Evolutionary conservation across 345 rosid species (phyloP), one percentile per base, ranked within the genome.

Genomic region (Moricandia arvensis): DNA sequence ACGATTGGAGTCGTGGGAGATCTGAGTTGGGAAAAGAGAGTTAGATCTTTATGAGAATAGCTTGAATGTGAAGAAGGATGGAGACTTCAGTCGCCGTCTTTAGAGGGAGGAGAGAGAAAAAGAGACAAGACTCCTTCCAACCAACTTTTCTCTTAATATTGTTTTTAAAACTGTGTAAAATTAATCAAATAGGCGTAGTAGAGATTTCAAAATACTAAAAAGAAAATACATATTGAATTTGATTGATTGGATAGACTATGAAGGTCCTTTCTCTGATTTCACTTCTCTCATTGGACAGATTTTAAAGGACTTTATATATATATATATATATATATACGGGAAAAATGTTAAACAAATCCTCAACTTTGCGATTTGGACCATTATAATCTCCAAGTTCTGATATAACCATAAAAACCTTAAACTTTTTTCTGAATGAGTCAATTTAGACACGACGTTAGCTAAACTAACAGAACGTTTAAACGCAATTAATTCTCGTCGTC

Each of bases 41-140:
- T 3, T 45, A 55, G 54, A 61, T 65, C 62, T 9, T 66, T 61
- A 10, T 13, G 9, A 51, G 47, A 38, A 10, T 37, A 8, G 31
- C 38, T 12, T 61, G 9, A 53, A 30, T 61, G 51, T 15, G 47
- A 10, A 74, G 15, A 53, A 70, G 5, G 69, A 47, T 35, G 68
- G 37, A 51, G n/a, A 16, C 34, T 72, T 38, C 51, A 63, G 77
- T 77, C 80, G 80, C 80, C 77, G 79, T 76, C 65, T 69, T 51
- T 75, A 62, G 63, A 75, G 64, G 68, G 64, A 60, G 16, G 51
- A 76, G 70, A 69, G 49, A 76, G n/a, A 55, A 15, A 29, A 30
- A 65, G 45, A 61, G 66, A 74, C 35, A 64, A 47, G 60, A 24
- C 47, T 61, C 63, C 27, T 69, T 62, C 64, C 75, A 76, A 76